Percentiles rank a stretch among this genome's conserved stretches.
phyloP scores from a whole-genome alignment of 2,329 filamentous ascomycete genomes.

The Thielaviopsis euricoi region DNA sequence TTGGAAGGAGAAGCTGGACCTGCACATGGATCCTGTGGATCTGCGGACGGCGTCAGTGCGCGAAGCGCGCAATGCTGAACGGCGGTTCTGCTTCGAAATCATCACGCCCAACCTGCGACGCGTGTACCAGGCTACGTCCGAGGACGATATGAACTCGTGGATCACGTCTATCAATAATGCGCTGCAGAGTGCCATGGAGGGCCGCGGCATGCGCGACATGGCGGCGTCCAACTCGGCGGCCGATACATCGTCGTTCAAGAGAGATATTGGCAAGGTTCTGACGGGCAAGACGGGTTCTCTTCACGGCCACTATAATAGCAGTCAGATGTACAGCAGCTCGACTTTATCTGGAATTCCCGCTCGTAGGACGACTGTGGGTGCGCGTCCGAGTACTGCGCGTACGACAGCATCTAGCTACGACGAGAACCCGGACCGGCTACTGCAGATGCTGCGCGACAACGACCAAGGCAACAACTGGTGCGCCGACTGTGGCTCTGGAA shows the following conservation, averaged over 20 bases:
- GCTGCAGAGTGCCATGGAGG: conserved; percentile 86
- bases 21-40: conserved; percentile 97
- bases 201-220: conserved; percentile 43
- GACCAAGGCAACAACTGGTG: conserved; percentile 90
- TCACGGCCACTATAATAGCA: conserved; percentile 33
- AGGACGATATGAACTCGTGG: conserved; percentile 97
- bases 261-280: conserved; percentile 82
- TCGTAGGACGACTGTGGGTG: conserved; percentile 81
- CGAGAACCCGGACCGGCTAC: conserved; percentile 67
- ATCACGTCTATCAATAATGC: conserved; percentile 95
- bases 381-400: conserved; percentile 56
- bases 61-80: conserved; percentile 84
- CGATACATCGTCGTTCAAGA: conserved; percentile 41
- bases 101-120: conserved; percentile 93
- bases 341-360: conserved; percentile 42
- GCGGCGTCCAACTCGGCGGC: conserved; percentile 24
- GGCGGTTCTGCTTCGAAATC: conserved; percentile 94
- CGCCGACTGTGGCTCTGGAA: conserved; percentile 79
- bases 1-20: conserved; percentile 92
- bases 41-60: conserved; percentile 91
- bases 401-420: conserved; percentile 57
- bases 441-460: conserved; percentile 73
- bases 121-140: conserved; percentile 92
- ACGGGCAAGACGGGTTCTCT: conserved; percentile 79
- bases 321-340: conserved; percentile 27